Percentiles rank a stretch among this genome's conserved stretches.
phyloP scores from a whole-genome alignment of 352 stramenopile species.

The Pythium plurisporium region DNA sequence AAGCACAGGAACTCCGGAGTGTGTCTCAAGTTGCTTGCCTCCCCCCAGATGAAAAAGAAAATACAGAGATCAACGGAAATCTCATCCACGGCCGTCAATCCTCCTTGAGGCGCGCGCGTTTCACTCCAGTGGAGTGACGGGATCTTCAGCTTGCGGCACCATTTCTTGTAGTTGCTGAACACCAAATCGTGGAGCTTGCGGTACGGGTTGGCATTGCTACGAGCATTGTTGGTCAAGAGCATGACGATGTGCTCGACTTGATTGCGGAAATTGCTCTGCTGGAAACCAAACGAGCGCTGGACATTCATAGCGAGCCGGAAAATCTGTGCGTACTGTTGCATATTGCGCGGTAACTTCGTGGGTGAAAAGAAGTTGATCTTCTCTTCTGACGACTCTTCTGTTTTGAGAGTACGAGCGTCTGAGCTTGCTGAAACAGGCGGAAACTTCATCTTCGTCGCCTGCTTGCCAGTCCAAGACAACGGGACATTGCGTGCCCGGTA shows the following conservation, averaged over 20 bases:
- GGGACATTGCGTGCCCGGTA: constrained; percentile 30
- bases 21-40: constrained; percentile 96
- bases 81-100: constrained; percentile 84
- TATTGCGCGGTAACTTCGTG: constrained; percentile 58
- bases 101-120: constrained; percentile 61
- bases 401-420: constrained; percentile 67
- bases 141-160: constrained; percentile 83
- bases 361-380: constrained; percentile 83
- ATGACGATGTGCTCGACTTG: constrained; percentile 97
- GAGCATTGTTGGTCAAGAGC: constrained; percentile 91
- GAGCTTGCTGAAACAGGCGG: constrained; percentile 69
- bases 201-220: constrained; percentile 75
- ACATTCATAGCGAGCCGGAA: constrained; percentile 83
- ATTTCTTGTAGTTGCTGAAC: constrained; percentile 88
- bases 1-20: constrained; percentile 98
- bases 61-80: constrained; percentile 86
- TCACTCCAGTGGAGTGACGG: constrained; percentile 67
- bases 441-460: constrained; percentile 27
- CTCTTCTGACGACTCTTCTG: constrained; percentile 33
- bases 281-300: constrained; percentile 82
- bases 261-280: constrained; percentile 89
- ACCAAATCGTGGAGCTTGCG: constrained; percentile 76
- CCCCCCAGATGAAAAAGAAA: constrained; percentile 99
- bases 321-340: constrained; percentile 82
- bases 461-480: constrained; percentile 29